These are phyloP conservation scores for Euphorbia peplus DNA, from an alignment of 345 rosid genomes.

Conservation along the genomic window DNA sequence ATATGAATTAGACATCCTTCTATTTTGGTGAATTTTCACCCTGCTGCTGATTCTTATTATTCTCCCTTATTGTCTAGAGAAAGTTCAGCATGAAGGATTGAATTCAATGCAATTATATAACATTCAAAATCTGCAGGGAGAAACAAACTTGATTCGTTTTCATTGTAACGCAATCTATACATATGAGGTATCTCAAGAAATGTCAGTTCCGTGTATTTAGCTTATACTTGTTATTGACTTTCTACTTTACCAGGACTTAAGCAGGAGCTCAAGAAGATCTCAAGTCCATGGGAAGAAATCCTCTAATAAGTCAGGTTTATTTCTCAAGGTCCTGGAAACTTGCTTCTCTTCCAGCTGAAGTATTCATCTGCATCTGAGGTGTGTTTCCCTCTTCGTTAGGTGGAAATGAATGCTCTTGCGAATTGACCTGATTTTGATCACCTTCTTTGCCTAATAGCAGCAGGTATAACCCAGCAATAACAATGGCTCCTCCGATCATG, in stretches of 20 bases:
- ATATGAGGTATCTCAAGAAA: neutral
- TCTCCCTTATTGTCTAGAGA: neutral
- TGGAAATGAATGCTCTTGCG: constrained; percentile 15
- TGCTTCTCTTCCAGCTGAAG: constrained; percentile 13
- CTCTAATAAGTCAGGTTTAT: neutral
- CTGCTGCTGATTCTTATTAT: neutral
- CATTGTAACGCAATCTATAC: neutral
- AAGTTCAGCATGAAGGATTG: neutral
- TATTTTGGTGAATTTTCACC: neutral
- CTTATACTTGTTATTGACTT: neutral
- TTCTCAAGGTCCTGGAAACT: neutral
- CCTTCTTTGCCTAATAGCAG: constrained; percentile 36
- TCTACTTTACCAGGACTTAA: neutral
- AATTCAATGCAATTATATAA: neutral
- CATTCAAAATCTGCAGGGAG: neutral
- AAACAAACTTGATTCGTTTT: neutral
- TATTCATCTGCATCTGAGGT: neutral
- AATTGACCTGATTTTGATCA: constrained; percentile 13
- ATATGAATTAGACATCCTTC: neutral
- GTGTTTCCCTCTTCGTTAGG: constrained; percentile 2
- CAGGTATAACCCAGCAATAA: constrained; percentile 23
- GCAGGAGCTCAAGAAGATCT: neutral
- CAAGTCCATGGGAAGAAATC: neutral
- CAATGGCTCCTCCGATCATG: constrained; percentile 28
- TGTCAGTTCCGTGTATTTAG: neutral